phyloP scores from a whole-genome alignment of 805 yeast species.

The Metschnikowia aberdeeniae region DNA sequence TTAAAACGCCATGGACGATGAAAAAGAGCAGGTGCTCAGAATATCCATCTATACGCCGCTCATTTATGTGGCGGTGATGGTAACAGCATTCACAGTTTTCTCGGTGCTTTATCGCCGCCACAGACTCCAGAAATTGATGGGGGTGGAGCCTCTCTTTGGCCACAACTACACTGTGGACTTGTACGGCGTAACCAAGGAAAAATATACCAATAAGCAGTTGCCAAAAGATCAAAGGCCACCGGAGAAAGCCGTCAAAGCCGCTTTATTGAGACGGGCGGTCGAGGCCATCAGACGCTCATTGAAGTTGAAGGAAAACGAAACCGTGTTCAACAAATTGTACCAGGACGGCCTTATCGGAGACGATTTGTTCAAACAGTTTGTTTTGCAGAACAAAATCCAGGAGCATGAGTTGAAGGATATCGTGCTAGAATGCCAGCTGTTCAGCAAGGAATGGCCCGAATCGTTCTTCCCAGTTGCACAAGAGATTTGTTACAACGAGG shows the following conservation, averaged over 20 bases:
- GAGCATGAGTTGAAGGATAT: conserved; percentile 79
- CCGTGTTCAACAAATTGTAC: conserved; percentile 64
- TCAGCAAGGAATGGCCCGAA: conserved; percentile 78
- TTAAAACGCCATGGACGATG: conserved; percentile 13
- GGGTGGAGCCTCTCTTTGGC: conserved; percentile 69
- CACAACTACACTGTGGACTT: conserved; percentile 63
- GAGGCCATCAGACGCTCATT: conserved; percentile 83
- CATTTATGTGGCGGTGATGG: conserved; percentile 64
- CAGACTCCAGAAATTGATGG: conserved; percentile 48
- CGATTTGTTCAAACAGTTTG: conserved; percentile 75
- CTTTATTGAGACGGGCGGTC: conserved; percentile 59
- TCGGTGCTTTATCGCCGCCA: conserved; percentile 63
- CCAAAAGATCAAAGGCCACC: conserved; percentile 54
- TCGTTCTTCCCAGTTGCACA: conserved; percentile 72
- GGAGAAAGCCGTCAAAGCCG: conserved; percentile 67
- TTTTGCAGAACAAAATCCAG: conserved; percentile 70
- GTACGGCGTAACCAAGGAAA: conserved; percentile 54
- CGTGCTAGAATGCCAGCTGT: conserved; percentile 66
- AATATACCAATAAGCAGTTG: conserved; percentile 35
- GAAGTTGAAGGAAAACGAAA: conserved; percentile 75
- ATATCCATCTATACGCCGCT: conserved; percentile 60
- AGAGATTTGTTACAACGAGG: conserved; percentile 90
- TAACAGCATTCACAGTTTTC: conserved; percentile 64
- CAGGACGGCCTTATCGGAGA: conserved; percentile 92
- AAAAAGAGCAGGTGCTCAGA: conserved; percentile 24